These are phyloP conservation scores for Neonectria magnoliae DNA, from an alignment of 2,329 filamentous ascomycete genomes.

Conservation along the genomic window DNA sequence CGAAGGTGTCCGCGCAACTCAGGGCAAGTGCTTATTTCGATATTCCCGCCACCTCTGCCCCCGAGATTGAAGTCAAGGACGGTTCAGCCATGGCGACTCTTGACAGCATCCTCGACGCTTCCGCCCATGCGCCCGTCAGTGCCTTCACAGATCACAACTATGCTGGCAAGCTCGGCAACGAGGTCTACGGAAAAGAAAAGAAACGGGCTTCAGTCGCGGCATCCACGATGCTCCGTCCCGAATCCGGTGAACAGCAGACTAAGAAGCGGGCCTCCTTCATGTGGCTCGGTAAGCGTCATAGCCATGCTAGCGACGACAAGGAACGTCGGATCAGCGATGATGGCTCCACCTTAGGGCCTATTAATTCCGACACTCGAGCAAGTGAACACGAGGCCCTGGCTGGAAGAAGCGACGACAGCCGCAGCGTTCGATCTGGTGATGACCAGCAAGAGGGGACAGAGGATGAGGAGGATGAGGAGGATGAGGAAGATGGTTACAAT, in stretches of 20 bases:
- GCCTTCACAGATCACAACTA: slow-evolving; percentile 93
- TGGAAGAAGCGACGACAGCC: slow-evolving; percentile 43
- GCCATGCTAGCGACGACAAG: slow-evolving; percentile 43
- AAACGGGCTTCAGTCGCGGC: slow-evolving; percentile 55
- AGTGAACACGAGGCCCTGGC: slow-evolving; percentile 35
- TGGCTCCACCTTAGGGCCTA: slow-evolving; percentile 37
- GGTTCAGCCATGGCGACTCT: slow-evolving; percentile 89
- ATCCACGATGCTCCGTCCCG: slow-evolving; percentile 37
- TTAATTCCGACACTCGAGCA: slow-evolving; percentile 40
- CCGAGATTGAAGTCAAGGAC: slow-evolving; percentile 69
- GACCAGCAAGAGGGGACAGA: slow-evolving; percentile 52
- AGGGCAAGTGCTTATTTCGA: slow-evolving; percentile 95
- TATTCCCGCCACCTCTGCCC: slow-evolving; percentile 60
- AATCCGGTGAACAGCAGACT: slow-evolving; percentile 38
- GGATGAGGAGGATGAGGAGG: slow-evolving; percentile 57
- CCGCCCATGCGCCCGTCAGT: slow-evolving; percentile 84
- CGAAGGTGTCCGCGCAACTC: slow-evolving; percentile 70
- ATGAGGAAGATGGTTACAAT: slow-evolving; percentile 64
- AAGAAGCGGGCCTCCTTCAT: slow-evolving; percentile 63
- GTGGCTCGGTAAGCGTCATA: slow-evolving; percentile 56
- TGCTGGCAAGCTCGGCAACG: slow-evolving; percentile 77
- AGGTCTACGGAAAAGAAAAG: slow-evolving; percentile 75
- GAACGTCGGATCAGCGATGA: slow-evolving; percentile 30
- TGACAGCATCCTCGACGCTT: slow-evolving; percentile 91
- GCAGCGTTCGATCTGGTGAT: slow-evolving; percentile 34